Conservation (phyloP, 495 filamentous ascomycete species). For the Neurospora sp. region DNA sequence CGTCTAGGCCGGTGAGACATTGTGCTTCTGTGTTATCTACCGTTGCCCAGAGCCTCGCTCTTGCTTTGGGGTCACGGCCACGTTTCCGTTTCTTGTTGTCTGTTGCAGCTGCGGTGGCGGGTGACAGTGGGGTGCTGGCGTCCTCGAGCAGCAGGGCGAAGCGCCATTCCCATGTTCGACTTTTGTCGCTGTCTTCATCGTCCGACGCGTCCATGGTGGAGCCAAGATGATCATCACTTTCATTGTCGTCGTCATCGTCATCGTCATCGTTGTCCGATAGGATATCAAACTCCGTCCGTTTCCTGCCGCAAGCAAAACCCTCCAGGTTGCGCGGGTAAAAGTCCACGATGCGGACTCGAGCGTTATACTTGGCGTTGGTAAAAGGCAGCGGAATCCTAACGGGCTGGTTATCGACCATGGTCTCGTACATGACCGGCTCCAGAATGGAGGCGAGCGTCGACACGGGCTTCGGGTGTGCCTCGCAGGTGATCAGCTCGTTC, state of each 20-base stretch:
- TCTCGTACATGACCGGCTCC: conserved; percentile 25
- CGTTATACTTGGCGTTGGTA: conserved; percentile 60
- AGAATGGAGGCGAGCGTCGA: conserved; percentile 42
- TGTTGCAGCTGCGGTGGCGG: background rate
- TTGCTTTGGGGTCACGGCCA: conserved; percentile 16
- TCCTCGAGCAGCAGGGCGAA: conserved; percentile 68
- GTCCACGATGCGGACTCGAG: conserved; percentile 65
- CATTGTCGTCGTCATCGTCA: conserved; percentile 23
- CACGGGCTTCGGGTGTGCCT: conserved; percentile 25
- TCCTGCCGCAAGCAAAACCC: conserved; percentile 56
- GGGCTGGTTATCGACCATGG: conserved; percentile 23
- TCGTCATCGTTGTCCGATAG: conserved; percentile 34
- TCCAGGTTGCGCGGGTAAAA: conserved; percentile 63
- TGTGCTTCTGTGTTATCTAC: conserved; percentile 58
- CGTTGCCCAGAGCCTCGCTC: conserved; percentile 46
- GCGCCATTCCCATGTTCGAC: conserved; percentile 61
- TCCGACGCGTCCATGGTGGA: conserved; percentile 5
- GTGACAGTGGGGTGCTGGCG: conserved; percentile 16
- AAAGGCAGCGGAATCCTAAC: conserved; percentile 50
- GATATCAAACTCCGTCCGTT: conserved; percentile 32
- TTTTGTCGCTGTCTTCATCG: background rate
- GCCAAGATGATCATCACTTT: conserved; percentile 1
- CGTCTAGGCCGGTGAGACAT: conserved; percentile 53
- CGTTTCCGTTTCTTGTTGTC: background rate
- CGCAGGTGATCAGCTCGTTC: conserved; percentile 36